phyloP scores from a whole-genome alignment of 1,284 basidiomycete species.

The Papiliotrema nemorosa region DNA sequence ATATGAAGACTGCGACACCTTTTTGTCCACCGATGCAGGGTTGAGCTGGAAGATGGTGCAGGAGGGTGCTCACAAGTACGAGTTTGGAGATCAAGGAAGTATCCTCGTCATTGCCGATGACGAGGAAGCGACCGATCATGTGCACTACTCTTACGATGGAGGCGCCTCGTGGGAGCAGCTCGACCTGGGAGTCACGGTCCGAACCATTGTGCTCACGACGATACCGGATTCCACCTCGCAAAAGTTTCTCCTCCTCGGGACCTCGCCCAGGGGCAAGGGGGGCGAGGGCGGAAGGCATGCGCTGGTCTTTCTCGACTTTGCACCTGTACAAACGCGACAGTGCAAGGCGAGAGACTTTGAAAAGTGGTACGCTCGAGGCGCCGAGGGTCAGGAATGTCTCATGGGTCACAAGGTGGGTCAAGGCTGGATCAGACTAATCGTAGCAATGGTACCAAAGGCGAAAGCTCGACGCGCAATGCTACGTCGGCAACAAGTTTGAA shows the following conservation, averaged over 20 bases:
- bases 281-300: slow-evolving; percentile 62
- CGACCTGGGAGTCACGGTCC: slow-evolving; percentile 66
- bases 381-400: slow-evolving; percentile 69
- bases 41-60: slow-evolving; percentile 77
- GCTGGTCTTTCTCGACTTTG: slow-evolving; percentile 80
- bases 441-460: slow-evolving; percentile 91
- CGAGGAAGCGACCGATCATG: slow-evolving; percentile 68
- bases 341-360: slow-evolving; percentile 77
- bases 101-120: slow-evolving; percentile 83
- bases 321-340: slow-evolving; percentile 63
- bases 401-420: slow-evolving; percentile 84
- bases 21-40: slow-evolving; percentile 85
- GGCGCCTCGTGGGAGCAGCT: slow-evolving; percentile 76
- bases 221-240: slow-evolving; percentile 90
- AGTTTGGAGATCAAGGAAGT: slow-evolving; percentile 86
- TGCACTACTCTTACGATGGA: slow-evolving; percentile 81
- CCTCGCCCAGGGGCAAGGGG: slow-evolving; percentile 63
- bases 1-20: slow-evolving; percentile 91
- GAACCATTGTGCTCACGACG: slow-evolving; percentile 73
- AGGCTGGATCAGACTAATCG: slow-evolving; percentile 1
- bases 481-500: slow-evolving; percentile 84
- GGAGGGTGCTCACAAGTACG: slow-evolving; percentile 82
- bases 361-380: slow-evolving; percentile 74
- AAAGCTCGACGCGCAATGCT: slow-evolving; percentile 80
- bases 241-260: slow-evolving; percentile 78